Evolutionary conservation across 192 early-diverging fungal genomes (phyloP), one percentile per base, ranked within the genome.

Genomic region (Coemansia sp.): DNA sequence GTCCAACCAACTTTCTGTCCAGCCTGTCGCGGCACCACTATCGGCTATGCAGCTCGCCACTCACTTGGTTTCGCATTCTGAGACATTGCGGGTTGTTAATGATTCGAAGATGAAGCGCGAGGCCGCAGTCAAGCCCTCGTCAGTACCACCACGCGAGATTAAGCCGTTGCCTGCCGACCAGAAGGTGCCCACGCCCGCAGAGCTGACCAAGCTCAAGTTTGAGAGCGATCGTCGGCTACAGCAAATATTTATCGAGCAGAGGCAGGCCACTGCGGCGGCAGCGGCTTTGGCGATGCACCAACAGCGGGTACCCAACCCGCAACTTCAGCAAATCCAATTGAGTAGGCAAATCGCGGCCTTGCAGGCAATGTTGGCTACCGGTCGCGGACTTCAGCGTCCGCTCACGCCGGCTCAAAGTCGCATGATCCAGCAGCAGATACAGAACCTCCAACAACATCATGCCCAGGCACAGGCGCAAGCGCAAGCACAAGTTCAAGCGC

Each of bases 51-150:
- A 77, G 66, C 63, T 77, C 32, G 80, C 80, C 12, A 73, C 64
- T 9, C 60, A 63, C 31, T 8, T 74, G 19, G 75, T 82, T 3
- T 68, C 74, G 17, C 80, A 82, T 32, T 68, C 68, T 8, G 80
- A 76, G 66, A 50, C 71, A 8, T 48, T 70, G 37, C 66, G 68
- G 63, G 32, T 74, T 0, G 68, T 77, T 29, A 66, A 48, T 27
- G 68, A 70, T n/a, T 76, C 80, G 12, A 82, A 77, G 68, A 74
- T 53, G 41, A 82, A 82, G 72, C 70, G 68, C 23, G 74, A 82
- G 39, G 23, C 75, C 1, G 68, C 74, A 6, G 46, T 60, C 17
- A 64, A 69, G 50, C 69, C 75, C 9, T 63, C 68, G 1, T 25
- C 75, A 4, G 75, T 77, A 25, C 80, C 75, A 6, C 67, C 80